Conservation (phyloP, 2,329 filamentous ascomycete species). For the Lecanoromycetidae sp. region DNA sequence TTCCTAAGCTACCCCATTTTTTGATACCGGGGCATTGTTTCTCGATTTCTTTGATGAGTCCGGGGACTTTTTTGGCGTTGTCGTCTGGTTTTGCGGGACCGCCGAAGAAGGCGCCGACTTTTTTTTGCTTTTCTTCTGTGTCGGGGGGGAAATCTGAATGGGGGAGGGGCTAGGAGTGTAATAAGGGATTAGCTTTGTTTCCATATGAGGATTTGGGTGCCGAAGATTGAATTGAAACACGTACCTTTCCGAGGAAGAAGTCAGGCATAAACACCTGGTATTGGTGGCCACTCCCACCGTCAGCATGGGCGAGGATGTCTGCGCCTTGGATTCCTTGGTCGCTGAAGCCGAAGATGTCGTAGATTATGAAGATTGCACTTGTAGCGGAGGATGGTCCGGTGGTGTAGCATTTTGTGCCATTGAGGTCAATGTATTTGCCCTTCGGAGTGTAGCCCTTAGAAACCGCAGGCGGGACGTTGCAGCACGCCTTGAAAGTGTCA, state of each 20-base stretch:
- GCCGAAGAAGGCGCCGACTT: slow-evolving; percentile 39
- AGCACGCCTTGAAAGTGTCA: slow-evolving; percentile 24
- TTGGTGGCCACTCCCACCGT: slow-evolving; percentile 42
- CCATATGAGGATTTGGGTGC: no score
- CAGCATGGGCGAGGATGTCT: slow-evolving; percentile 38
- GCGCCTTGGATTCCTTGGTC: slow-evolving; percentile 43
- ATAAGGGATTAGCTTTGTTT: no score
- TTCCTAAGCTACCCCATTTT: slow-evolving; percentile 39
- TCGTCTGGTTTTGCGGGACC: slow-evolving; percentile 37
- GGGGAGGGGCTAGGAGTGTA: slow-evolving; percentile 44
- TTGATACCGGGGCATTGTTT: slow-evolving; percentile 27
- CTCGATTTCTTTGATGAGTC: slow-evolving; percentile 36
- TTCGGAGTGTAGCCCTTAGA: slow-evolving; percentile 32
- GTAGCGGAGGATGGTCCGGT: slow-evolving; percentile 38
- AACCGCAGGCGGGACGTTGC: slow-evolving; percentile 32
- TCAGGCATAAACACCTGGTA: slow-evolving; percentile 75
- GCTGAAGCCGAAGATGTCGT: slow-evolving; percentile 45
- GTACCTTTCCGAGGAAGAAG: slow-evolving; percentile 66
- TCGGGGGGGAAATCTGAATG: slow-evolving; percentile 39
- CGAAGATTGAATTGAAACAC: no score
- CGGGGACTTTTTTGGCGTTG: slow-evolving; percentile 37
- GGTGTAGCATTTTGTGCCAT: slow-evolving; percentile 41
- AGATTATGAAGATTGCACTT: slow-evolving; percentile 39
- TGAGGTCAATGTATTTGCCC: slow-evolving; percentile 38
- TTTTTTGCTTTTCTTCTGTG: slow-evolving; percentile 39